A percentile compares a stretch with the other conserved stretches of the same genome.
phyloP scores from a whole-genome alignment of 2,329 filamentous ascomycete species.

The Ophiostoma australiae region DNA sequence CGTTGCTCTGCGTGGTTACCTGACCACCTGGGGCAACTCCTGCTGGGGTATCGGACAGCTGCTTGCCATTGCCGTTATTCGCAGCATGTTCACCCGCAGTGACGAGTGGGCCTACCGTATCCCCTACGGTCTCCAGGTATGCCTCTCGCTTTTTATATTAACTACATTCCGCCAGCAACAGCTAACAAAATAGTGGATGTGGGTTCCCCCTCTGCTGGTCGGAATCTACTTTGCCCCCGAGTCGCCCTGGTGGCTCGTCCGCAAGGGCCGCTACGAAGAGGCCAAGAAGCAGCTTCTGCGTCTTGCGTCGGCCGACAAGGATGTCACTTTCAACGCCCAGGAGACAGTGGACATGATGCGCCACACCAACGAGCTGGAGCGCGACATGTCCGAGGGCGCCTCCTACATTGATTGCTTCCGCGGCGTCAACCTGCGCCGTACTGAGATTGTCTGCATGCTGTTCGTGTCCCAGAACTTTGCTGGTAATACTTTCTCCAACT shows the following conservation, averaged over 20 bases:
- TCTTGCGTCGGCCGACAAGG: conserved; percentile 35
- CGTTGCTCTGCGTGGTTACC: conserved; percentile 21
- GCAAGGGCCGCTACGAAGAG: conserved; percentile 40
- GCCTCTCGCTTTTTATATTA: background rate
- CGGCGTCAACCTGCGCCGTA: conserved; percentile 47
- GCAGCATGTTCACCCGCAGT: conserved; percentile 18
- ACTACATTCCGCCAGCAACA: background rate
- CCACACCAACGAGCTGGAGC: conserved; percentile 54
- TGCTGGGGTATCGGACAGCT: conserved; percentile 28
- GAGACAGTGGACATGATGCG: conserved; percentile 47
- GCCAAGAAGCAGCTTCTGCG: conserved; percentile 39
- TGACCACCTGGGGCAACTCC: conserved; percentile 26
- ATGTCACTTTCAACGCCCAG: conserved; percentile 26
- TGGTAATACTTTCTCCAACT: conserved; percentile 41
- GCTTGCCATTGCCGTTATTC: conserved; percentile 23
- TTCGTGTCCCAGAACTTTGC: conserved; percentile 38
- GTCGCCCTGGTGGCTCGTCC: conserved; percentile 32
- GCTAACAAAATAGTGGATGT: conserved; percentile 22
- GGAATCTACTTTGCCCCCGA: conserved; percentile 24
- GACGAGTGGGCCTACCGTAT: conserved; percentile 7
- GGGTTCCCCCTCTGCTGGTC: conserved; percentile 18
- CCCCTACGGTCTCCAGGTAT: conserved; percentile 2
- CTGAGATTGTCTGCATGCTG: conserved; percentile 46
- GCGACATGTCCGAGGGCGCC: conserved; percentile 45
- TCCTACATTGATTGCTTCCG: conserved; percentile 50